A percentile compares a stretch with the other conserved stretches of the same genome.
Evolutionary conservation across 2,329 filamentous ascomycete species (phyloP).

Genomic region (Scedosporium minutisporum): DNA sequence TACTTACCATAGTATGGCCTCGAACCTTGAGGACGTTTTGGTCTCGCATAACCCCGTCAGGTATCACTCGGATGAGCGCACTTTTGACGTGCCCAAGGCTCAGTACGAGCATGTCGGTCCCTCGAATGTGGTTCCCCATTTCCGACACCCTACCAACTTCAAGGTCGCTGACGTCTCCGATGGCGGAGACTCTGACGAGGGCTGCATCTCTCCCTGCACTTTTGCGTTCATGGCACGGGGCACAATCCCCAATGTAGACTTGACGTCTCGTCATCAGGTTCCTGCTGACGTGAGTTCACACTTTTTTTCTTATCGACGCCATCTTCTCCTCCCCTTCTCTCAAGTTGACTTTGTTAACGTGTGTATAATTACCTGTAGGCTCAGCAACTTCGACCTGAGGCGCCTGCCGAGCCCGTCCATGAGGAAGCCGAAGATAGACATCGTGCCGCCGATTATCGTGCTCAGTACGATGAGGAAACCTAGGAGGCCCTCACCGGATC

Average conservation of each 20-base stretch:
- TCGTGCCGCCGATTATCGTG: not conserved
- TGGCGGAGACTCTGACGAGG: constrained; percentile 23
- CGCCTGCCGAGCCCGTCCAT: not conserved
- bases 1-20: not conserved
- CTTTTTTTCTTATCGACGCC: too few relatives aligned
- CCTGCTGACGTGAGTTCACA: too few relatives aligned
- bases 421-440: not conserved
- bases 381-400: not conserved
- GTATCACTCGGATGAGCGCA: not conserved
- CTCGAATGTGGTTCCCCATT: not conserved
- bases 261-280: too few relatives aligned
- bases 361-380: not conserved
- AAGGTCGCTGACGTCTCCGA: constrained; percentile 24
- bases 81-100: not conserved
- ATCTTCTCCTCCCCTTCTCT: constrained; percentile 1
- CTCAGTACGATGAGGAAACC: not conserved
- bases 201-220: constrained; percentile 29
- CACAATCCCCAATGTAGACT: not conserved
- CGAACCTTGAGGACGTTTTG: not conserved
- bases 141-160: not conserved
- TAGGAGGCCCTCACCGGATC: not conserved
- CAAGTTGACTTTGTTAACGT: too few relatives aligned
- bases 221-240: constrained; percentile 29
- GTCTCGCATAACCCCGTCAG: not conserved
- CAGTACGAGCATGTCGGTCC: not conserved